Evolutionary conservation across 176 grass and related monocot species (phyloP), one percentile per base, ranked within the genome.

Genomic region (Carex cristatella): DNA sequence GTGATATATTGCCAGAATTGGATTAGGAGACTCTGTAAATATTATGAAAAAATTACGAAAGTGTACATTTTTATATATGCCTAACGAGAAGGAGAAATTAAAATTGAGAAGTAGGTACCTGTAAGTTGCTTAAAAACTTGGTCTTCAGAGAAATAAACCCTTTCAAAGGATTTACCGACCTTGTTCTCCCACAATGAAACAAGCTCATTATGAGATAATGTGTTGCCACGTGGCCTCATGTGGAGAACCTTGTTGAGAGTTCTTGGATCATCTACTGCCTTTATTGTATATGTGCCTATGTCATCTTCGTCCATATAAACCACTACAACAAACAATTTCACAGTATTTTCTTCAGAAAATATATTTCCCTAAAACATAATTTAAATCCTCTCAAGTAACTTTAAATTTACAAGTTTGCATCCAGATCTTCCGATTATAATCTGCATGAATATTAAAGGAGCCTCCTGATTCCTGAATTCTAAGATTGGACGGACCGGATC

Each of bases 171-270:
- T 88, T 82, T 94, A 6, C 81, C 84, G 0, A 35, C 27, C 69
- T 88, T 85, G 57, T 73, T 77, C 81, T 92, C 88, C 86, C 86
- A 94, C 14, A 90, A 28, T 35, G 27, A 62, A 28, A 92, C 87
- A 14, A 92, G 61, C 64, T 94, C 88, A 61, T 78, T 94, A 62
- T 94, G 88, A 28, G 88, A 85, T 32, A 90, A 0, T 0, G 88
- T 83, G 61, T 92, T 94, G 5, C 31, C 70, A 0, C 74, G 69
- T 0, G 86, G 90, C 2, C 86, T 89, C 65, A 94, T 7, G 81
- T 92, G 91, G 46, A 94, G 57, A 7, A 88, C 85, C 81, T 92
- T 94, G 84, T 94, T 92, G 31, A 94, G 64, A 23, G 86, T 84
- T 69, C 86, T 87, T 0, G 56, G 86, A 56, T 94, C 88, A 5